Evolutionary conservation across 371 early-diverging fungal genomes (phyloP).

Genomic region (Thermomucor indicae-seudaticae): DNA sequence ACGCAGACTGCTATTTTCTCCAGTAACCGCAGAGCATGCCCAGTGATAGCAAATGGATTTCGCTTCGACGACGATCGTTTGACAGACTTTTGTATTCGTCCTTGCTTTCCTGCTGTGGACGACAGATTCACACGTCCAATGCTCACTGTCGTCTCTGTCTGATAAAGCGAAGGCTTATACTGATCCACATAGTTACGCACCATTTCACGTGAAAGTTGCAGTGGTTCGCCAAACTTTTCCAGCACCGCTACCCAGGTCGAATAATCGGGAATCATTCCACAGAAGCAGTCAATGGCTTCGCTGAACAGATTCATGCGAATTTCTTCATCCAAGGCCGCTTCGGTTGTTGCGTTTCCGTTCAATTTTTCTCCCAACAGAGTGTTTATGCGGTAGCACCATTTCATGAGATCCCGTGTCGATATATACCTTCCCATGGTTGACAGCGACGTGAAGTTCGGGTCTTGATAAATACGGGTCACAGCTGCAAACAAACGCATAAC

Average conservation of each 20-base stretch:
- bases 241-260: conserved; percentile 60
- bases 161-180: conserved; percentile 63
- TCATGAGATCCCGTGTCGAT: conserved; percentile 76
- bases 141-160: conserved; percentile 38
- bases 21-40: conserved; percentile 71
- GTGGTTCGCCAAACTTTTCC: conserved; percentile 61
- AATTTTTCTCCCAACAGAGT: conserved; percentile 36
- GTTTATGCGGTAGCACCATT: conserved; percentile 80
- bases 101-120: conserved; percentile 17
- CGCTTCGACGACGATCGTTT: no score
- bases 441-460: conserved; percentile 45
- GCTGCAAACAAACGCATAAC: conserved; percentile 64
- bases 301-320: conserved; percentile 62
- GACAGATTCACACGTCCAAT: conserved; percentile 73
- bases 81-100: conserved; percentile 25
- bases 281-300: conserved; percentile 90
- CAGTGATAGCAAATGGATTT: conserved; percentile 84
- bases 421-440: conserved; percentile 57
- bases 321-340: conserved; percentile 30
- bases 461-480: conserved; percentile 53
- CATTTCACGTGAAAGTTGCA: conserved; percentile 69
- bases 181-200: conserved; percentile 72
- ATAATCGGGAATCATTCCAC: conserved; percentile 76
- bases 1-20: conserved; percentile 85
- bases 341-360: conserved; percentile 16